These are phyloP conservation scores for Elongisporangium anandrum DNA, from an alignment of 352 stramenopile genomes.

Conservation along the genomic window DNA sequence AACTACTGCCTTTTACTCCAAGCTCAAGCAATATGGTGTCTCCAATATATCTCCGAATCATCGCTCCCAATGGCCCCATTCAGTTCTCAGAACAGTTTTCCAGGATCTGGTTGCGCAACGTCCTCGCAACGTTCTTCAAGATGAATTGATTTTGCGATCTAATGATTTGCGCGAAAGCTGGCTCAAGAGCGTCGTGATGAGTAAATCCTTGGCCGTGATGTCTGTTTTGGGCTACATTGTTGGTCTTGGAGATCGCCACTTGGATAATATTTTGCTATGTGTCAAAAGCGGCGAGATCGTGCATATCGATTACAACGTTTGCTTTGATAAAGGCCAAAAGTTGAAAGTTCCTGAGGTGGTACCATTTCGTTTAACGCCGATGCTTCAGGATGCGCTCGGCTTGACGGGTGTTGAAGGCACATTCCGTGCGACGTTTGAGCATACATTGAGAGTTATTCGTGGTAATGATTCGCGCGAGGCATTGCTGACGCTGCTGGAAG, in stretches of 20 bases:
- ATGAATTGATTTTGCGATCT: conserved; percentile 54
- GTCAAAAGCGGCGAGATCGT: conserved; percentile 74
- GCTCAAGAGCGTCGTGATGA: conserved; percentile 50
- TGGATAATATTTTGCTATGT: conserved; percentile 91
- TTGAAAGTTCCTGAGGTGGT: conserved; percentile 90
- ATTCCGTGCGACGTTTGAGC: conserved; percentile 71
- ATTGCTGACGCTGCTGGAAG: conserved; percentile 70
- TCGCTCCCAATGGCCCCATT: conserved; percentile 50
- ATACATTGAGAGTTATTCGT: conserved; percentile 66
- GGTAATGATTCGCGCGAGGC: conserved; percentile 59
- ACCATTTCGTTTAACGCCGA: conserved; percentile 87
- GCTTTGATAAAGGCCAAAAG: conserved; percentile 85
- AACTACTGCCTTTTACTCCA: conserved; percentile 79
- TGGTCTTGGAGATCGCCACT: conserved; percentile 87
- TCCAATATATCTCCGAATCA: conserved; percentile 64
- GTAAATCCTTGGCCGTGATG: conserved; percentile 81
- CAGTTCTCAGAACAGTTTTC: conserved; percentile 63
- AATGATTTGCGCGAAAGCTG: conserved; percentile 60
- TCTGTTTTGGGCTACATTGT: conserved; percentile 87
- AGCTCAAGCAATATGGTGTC: conserved; percentile 76
- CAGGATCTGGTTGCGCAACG: conserved; percentile 60
- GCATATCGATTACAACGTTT: conserved; percentile 93
- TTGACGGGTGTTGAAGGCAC: conserved; percentile 68
- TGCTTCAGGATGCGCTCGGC: conserved; percentile 72
- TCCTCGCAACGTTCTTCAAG: conserved; percentile 56